Conservation (phyloP, 768 basidiomycete species). For the Boletus coccyginus region DNA sequence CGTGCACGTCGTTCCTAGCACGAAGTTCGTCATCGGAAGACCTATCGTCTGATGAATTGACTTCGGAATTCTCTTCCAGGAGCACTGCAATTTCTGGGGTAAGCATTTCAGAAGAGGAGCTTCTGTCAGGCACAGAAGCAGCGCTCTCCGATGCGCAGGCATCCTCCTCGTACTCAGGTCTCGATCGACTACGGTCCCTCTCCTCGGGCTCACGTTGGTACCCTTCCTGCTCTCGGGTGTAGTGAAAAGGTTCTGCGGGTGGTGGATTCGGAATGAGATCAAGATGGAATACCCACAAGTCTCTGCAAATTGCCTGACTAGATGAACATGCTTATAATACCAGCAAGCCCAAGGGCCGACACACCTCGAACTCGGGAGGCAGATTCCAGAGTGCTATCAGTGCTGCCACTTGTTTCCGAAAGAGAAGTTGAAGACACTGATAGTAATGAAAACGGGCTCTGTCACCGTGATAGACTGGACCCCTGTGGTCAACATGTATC, state of each 20-base stretch:
- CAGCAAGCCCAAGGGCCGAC: slow-evolving; percentile 9
- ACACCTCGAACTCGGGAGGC: slow-evolving; percentile 77
- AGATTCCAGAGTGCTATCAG: slow-evolving; percentile 64
- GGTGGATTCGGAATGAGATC: slow-evolving; percentile 57
- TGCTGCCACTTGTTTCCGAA: slow-evolving; percentile 72
- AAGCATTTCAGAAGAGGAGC: slow-evolving; percentile 16
- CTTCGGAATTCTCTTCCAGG: slow-evolving; percentile 38
- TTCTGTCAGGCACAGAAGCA: slow-evolving; percentile 8
- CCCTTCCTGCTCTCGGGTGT: slow-evolving; percentile 39
- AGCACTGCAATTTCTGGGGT: slow-evolving; percentile 39
- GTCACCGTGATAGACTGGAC: slow-evolving; percentile 78
- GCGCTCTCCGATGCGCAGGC: slow-evolving; percentile 7
- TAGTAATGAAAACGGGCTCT: slow-evolving; percentile 78
- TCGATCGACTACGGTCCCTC: slow-evolving; percentile 1
- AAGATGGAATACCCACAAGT: slow-evolving; percentile 80
- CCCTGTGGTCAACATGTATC: background rate
- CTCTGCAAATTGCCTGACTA: slow-evolving; percentile 65
- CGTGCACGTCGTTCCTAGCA: slow-evolving; percentile 3
- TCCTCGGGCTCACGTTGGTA: slow-evolving; percentile 10
- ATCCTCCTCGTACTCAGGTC: slow-evolving; percentile 18
- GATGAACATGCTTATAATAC: slow-evolving; percentile 5
- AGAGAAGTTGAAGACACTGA: slow-evolving; percentile 78
- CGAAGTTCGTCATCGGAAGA: slow-evolving; percentile 15
- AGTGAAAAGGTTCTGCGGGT: slow-evolving; percentile 56
- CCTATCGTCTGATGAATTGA: slow-evolving; percentile 30